Evolutionary conservation across 1,284 basidiomycete genomes (phyloP).

Genomic region (Laetiporus sulphureus): DNA sequence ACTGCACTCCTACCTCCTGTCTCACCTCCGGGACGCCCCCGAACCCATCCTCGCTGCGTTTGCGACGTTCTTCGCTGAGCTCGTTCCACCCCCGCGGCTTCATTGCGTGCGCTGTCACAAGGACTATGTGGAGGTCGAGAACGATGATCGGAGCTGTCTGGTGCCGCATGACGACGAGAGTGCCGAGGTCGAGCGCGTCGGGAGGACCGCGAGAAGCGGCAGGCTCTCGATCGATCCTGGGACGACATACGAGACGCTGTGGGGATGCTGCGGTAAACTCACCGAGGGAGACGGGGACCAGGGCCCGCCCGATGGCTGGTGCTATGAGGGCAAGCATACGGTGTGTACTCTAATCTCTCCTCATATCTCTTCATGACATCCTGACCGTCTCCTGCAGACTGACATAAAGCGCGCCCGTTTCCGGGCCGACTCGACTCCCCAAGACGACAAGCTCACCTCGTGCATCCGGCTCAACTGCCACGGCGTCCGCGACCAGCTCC

Average conservation of each 20-base stretch:
- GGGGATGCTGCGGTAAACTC: conserved; percentile 63
- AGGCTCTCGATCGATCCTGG: conserved; percentile 19
- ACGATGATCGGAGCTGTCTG: conserved; percentile 31
- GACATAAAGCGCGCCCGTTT: conserved; percentile 70
- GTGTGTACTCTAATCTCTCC: conserved; percentile 30
- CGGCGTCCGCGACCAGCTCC: conserved; percentile 30
- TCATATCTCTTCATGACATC: background rate
- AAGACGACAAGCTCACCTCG: conserved; percentile 59
- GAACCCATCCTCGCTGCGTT: conserved; percentile 33
- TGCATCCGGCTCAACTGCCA: conserved; percentile 51
- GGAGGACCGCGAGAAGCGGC: conserved; percentile 18
- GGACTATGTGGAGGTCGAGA: conserved; percentile 32
- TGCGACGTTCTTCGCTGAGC: conserved; percentile 46
- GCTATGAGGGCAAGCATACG: conserved; percentile 74
- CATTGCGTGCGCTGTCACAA: conserved; percentile 73
- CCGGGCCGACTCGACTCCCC: conserved; percentile 61
- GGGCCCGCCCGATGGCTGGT: conserved; percentile 79
- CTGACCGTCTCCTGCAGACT: conserved; percentile 34
- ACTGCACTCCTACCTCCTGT: conserved; percentile 54
- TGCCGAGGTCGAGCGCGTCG: conserved; percentile 40
- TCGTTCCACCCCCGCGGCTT: conserved; percentile 55
- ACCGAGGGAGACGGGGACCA: conserved; percentile 70
- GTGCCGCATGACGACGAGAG: conserved; percentile 52
- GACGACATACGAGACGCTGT: conserved; percentile 46
- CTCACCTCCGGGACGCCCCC: conserved; percentile 33